These are phyloP conservation scores for Moesziomyces sp. DNA, from an alignment of 1,284 basidiomycete genomes.

Conservation along the genomic window DNA sequence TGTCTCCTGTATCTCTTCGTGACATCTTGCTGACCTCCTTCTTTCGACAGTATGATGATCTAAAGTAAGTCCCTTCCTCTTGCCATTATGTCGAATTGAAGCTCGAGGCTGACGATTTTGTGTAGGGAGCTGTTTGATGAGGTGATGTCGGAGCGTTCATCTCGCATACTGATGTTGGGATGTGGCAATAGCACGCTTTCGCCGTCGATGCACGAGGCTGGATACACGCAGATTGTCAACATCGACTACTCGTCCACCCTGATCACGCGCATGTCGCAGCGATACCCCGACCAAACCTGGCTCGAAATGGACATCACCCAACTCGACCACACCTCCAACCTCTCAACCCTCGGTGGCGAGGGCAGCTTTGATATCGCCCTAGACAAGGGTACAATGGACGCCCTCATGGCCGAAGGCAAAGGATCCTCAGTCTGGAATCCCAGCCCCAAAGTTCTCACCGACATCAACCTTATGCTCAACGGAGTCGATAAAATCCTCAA, in stretches of 20 bases:
- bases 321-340: slow-evolving; percentile 27
- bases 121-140: slow-evolving; percentile 46
- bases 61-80: slow-evolving; percentile 3
- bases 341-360: slow-evolving; percentile 38
- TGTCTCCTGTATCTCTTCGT: not conserved
- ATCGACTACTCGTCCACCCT: slow-evolving; percentile 57
- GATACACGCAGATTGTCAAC: slow-evolving; percentile 54
- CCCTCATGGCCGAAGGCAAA: slow-evolving; percentile 61
- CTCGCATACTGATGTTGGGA: slow-evolving; percentile 63
- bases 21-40: not conserved
- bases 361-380: slow-evolving; percentile 56
- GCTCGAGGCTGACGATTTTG: slow-evolving; percentile 14
- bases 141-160: slow-evolving; percentile 39
- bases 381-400: slow-evolving; percentile 67
- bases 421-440: slow-evolving; percentile 57
- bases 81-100: not conserved
- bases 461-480: slow-evolving; percentile 51
- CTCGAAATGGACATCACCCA: slow-evolving; percentile 60
- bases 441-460: slow-evolving; percentile 31
- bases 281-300: slow-evolving; percentile 50
- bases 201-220: slow-evolving; percentile 49
- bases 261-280: slow-evolving; percentile 48
- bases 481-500: slow-evolving; percentile 58
- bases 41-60: slow-evolving; percentile 8
- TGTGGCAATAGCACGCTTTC: slow-evolving; percentile 63